Base-by-base conservation (phyloP, 352 stramenopile genomes). In the Phytophthora fragariae region DNA sequence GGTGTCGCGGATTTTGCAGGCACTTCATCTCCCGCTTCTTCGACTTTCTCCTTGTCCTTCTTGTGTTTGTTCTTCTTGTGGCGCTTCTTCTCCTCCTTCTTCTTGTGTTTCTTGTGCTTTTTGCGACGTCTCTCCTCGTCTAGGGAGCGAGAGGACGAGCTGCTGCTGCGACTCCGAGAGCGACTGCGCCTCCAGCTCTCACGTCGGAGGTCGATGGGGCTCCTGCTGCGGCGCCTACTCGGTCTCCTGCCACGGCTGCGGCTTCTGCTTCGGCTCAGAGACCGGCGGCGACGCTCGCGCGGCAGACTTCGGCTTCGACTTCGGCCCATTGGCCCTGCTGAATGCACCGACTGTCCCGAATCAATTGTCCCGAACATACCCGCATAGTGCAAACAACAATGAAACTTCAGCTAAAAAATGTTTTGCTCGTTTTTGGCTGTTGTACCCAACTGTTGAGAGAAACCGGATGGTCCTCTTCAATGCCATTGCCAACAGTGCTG, bases 21-120 rank as follows among this genome's bases (percentile, higher is more conserved):
- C 10, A 12, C 37, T 44, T 44, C 11, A 12, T 4, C 37, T 10
- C 6, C 37, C 37, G 11, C n/a, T 2, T 27, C 44, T 19, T 56
- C 52, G 29, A 44, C 10, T 37, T 72, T 68, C 8, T 39, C 19
- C 35, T 68, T 64, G 15, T 82, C 15, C 35, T 70, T 68, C 58
- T 68, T 84, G 66, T 73, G 58, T 35, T 78, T 75, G 49, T 79
- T 68, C 31, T 71, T 70, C n/a, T 76, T 71, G 27, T 67, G 59
- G 3, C 68, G 41, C 29, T 80, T 81, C 59, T 82, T 79, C 35
- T 79, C 56, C 46, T 73, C 52, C 62, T 82, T 83, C 62, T 67
- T 76, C 47, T 47, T 65, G 44, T 68, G 63, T 29, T 83, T 76
- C 19, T 62, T 55, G 46, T 63, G 54, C 3, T 31, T 72, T 31